phyloP scores from a whole-genome alignment of 768 basidiomycete species.

The Kwoniella dendrophila region DNA sequence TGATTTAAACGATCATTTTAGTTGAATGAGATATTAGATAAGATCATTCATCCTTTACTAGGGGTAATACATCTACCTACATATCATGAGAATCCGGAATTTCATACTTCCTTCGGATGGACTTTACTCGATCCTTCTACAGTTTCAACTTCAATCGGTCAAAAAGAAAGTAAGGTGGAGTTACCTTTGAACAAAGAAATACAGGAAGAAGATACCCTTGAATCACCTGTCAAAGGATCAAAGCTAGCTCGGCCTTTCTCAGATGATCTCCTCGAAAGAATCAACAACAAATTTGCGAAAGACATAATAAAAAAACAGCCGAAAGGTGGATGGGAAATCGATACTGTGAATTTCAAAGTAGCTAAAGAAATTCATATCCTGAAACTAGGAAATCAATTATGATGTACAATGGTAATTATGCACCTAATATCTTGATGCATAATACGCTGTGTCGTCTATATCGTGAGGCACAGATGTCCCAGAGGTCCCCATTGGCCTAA shows the following conservation, averaged over 20 bases:
- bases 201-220: too few relatives aligned
- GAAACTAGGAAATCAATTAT: neutral
- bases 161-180: too few relatives aligned
- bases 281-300: slow-evolving; percentile 29
- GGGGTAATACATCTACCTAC: slow-evolving; percentile 68
- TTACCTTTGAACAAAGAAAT: too few relatives aligned
- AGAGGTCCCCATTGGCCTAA: too few relatives aligned
- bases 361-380: slow-evolving; percentile 33
- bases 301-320: slow-evolving; percentile 34
- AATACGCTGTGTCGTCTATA: neutral
- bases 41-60: slow-evolving; percentile 66
- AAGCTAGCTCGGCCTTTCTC: slow-evolving; percentile 27
- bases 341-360: slow-evolving; percentile 35
- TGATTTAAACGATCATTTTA: slow-evolving; percentile 51
- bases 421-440: neutral
- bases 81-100: slow-evolving; percentile 78
- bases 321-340: slow-evolving; percentile 45
- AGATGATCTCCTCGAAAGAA: slow-evolving; percentile 11
- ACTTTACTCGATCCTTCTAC: slow-evolving; percentile 62
- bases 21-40: slow-evolving; percentile 63
- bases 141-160: neutral
- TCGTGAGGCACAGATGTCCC: neutral
- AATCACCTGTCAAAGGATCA: too few relatives aligned
- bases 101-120: slow-evolving; percentile 91
- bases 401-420: neutral